A percentile compares a stretch with the other conserved stretches of the same genome.
Conservation (phyloP, 1,284 basidiomycete species). For the Sporisorium graminicola region DNA sequence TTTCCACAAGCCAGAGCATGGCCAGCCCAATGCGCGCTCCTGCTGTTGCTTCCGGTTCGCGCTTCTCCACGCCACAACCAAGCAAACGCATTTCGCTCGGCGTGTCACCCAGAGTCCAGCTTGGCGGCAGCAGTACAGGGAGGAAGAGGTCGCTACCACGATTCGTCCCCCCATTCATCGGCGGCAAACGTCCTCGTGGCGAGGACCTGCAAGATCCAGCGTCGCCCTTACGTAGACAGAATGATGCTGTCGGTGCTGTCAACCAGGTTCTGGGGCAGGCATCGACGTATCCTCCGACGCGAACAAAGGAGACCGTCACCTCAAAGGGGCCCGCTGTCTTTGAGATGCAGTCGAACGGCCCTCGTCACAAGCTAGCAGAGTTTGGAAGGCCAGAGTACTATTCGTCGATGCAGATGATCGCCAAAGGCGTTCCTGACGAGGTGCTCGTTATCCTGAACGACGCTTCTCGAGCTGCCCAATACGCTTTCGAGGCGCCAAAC, state of each 20-base stretch:
- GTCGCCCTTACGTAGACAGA: conserved; percentile 20
- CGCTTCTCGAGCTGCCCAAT: conserved; percentile 42
- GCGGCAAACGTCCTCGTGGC: conserved; percentile 36
- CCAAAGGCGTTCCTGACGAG: conserved; percentile 56
- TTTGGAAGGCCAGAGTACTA: conserved; percentile 41
- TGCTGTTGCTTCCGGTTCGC: conserved; percentile 7
- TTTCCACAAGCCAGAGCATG: conserved; percentile 5
- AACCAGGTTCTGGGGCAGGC: neutral
- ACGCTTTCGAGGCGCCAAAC: conserved; percentile 47
- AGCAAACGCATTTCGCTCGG: conserved; percentile 48
- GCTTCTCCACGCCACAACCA: conserved; percentile 35
- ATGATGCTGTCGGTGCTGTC: conserved; percentile 9
- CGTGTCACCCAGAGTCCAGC: conserved; percentile 36
- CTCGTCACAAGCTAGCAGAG: conserved; percentile 27
- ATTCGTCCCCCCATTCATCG: conserved; percentile 60
- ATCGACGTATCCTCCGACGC: conserved; percentile 2
- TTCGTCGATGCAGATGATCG: conserved; percentile 42
- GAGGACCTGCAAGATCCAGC: conserved; percentile 19
- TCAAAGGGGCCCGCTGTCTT: conserved; percentile 30
- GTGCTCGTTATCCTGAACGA: conserved; percentile 52
- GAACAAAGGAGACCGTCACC: neutral
- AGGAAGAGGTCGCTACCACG: conserved; percentile 31
- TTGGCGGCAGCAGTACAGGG: conserved; percentile 32
- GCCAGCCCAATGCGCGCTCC: conserved; percentile 24
- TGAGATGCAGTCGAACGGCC: neutral